Evolutionary conservation across 192 early-diverging fungal genomes (phyloP).

Genomic region (Backusella morwellensis): DNA sequence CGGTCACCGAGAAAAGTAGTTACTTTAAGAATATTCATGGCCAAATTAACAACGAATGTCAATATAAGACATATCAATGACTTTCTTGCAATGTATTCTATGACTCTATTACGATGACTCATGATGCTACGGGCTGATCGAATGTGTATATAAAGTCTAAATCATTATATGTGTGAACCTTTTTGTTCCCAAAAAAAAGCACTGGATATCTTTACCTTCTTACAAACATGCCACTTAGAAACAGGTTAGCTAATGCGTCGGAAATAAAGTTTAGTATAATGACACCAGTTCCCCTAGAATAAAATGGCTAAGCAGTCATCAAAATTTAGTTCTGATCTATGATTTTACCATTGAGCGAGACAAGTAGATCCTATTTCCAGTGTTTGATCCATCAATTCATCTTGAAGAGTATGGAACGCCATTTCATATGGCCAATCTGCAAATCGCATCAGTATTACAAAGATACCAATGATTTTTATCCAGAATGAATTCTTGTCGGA

Average conservation of each 20-base stretch:
- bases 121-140: neutral
- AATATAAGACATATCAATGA: slow-evolving; percentile 33
- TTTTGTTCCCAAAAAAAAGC: neutral
- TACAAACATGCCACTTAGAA: slow-evolving; percentile 39
- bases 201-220: slow-evolving; percentile 5
- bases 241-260: slow-evolving; percentile 28
- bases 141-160: slow-evolving; percentile 29
- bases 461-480: slow-evolving; percentile 27
- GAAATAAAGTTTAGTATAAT: slow-evolving; percentile 33
- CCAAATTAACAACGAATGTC: slow-evolving; percentile 28
- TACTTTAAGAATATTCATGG: slow-evolving; percentile 37
- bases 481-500: slow-evolving; percentile 11
- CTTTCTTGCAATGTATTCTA: slow-evolving; percentile 30
- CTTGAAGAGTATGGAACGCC: slow-evolving; percentile 3
- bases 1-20: slow-evolving; percentile 23
- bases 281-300: slow-evolving; percentile 28
- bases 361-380: slow-evolving; percentile 14
- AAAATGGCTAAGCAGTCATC: neutral
- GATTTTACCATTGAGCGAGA: slow-evolving; percentile 27
- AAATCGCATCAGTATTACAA: slow-evolving; percentile 29
- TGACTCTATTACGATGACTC: slow-evolving; percentile 24
- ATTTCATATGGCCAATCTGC: slow-evolving; percentile 42
- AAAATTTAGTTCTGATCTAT: too few species aligned
- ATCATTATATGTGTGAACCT: too few species aligned
- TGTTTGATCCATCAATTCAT: slow-evolving; percentile 7